Percentiles rank a stretch among this genome's conserved stretches.
Conservation (phyloP, 345 rosid species). For the Arabidopsis suecica region DNA sequence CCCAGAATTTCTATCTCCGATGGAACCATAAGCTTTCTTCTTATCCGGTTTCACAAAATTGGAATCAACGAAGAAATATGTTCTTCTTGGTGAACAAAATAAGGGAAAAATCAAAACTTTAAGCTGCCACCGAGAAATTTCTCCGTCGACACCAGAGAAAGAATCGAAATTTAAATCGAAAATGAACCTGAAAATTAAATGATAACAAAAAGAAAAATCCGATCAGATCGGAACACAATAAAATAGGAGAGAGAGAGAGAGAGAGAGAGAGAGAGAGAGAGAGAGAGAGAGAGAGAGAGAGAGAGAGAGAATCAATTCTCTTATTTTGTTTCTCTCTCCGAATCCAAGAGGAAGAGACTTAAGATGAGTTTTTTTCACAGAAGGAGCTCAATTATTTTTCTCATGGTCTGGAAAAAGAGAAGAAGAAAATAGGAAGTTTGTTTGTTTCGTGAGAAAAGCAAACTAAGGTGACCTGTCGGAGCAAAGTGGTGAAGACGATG, state of each 20-base stretch:
- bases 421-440: conserved; percentile 47
- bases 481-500: conserved; percentile 28
- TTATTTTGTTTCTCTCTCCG: conserved; percentile 21
- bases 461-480: conserved; percentile 42
- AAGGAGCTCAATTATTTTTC: conserved; percentile 2
- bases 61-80: not conserved
- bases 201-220: not conserved
- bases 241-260: conserved; percentile 18
- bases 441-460: conserved; percentile 45
- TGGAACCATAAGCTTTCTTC: conserved; percentile 25
- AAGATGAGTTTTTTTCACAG: not conserved
- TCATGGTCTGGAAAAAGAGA: conserved; percentile 8
- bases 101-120: not conserved
- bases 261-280: not conserved
- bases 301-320: conserved; percentile 12
- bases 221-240: conserved; percentile 42
- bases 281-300: not conserved
- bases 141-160: conserved; percentile 16
- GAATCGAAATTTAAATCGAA: conserved; percentile 5
- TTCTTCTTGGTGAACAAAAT: not conserved
- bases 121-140: conserved; percentile 16
- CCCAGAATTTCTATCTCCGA: conserved; percentile 26
- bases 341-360: conserved; percentile 32
- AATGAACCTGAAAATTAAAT: not conserved
- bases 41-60: conserved; percentile 7